Evolutionary conservation across 1,284 basidiomycete genomes (phyloP).

Genomic region (Cryptococcus sp.): DNA sequence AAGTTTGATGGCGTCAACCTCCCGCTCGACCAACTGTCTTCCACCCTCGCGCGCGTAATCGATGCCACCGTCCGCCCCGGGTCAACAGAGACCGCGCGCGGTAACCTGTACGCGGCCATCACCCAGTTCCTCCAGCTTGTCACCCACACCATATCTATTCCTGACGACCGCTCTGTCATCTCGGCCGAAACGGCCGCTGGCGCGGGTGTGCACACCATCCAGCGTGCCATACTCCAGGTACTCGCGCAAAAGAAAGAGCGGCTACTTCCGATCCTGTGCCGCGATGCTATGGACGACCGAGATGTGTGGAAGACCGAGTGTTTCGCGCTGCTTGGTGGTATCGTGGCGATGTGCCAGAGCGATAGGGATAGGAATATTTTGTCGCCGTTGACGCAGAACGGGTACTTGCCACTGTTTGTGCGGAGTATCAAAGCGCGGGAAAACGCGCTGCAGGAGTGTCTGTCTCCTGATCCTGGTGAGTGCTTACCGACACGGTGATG

Average conservation of each 20-base stretch:
- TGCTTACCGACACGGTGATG: slow-evolving; percentile 11
- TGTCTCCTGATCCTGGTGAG: slow-evolving; percentile 84
- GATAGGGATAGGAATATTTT: slow-evolving; percentile 52
- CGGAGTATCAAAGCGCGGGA: slow-evolving; percentile 80
- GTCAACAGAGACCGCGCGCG: slow-evolving; percentile 84
- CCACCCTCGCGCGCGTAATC: slow-evolving; percentile 71
- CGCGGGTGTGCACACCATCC: slow-evolving; percentile 50
- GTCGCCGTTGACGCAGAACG: slow-evolving; percentile 65
- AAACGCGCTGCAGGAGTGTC: slow-evolving; percentile 67
- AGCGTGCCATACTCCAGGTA: slow-evolving; percentile 60
- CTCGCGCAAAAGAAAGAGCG: slow-evolving; percentile 61
- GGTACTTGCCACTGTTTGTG: slow-evolving; percentile 79
- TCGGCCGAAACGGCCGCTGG: slow-evolving; percentile 15
- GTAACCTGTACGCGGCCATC: slow-evolving; percentile 88
- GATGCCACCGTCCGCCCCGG: slow-evolving; percentile 74
- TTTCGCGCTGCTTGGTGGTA: slow-evolving; percentile 57
- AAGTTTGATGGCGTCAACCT: slow-evolving; percentile 62
- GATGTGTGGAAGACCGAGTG: slow-evolving; percentile 91
- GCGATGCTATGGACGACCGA: slow-evolving; percentile 89
- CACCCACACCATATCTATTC: slow-evolving; percentile 18
- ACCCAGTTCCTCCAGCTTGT: slow-evolving; percentile 80
- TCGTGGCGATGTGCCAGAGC: slow-evolving; percentile 52
- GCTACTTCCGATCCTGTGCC: slow-evolving; percentile 70
- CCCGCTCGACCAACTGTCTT: slow-evolving; percentile 73
- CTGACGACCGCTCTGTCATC: slow-evolving; percentile 7